These are phyloP conservation scores for Pestalotiopsis sp. DNA, from an alignment of 2,329 filamentous ascomycete genomes.

Conservation along the genomic window DNA sequence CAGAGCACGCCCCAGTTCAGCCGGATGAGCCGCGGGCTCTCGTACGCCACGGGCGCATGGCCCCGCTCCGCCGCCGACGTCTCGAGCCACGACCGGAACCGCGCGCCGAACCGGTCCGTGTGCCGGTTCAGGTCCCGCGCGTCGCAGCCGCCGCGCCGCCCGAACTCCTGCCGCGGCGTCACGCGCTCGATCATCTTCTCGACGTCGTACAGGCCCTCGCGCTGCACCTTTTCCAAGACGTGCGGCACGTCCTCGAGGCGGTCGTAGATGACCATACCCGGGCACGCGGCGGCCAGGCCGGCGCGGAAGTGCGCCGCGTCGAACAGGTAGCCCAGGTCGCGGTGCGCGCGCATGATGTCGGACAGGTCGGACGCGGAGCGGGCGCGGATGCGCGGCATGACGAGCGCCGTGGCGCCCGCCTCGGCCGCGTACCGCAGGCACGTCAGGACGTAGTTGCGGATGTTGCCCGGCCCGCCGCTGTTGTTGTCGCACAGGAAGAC, in stretches of 20 bases:
- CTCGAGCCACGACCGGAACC: conserved; percentile 32
- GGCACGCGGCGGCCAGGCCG: conserved; percentile 38
- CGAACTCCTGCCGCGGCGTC: conserved; percentile 37
- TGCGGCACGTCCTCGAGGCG: conserved; percentile 38
- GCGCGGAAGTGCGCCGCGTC: conserved; percentile 42
- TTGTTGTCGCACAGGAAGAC: conserved; percentile 52
- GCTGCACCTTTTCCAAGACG: conserved; percentile 28
- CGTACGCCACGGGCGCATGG: conserved; percentile 16
- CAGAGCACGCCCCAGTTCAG: conserved; percentile 45
- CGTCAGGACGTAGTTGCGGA: conserved; percentile 51
- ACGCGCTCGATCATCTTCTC: conserved; percentile 35
- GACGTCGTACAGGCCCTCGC: conserved; percentile 17
- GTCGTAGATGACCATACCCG: conserved; percentile 40
- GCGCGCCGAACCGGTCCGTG: conserved; percentile 35
- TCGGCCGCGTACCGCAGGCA: conserved; percentile 51
- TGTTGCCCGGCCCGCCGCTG: conserved; percentile 52
- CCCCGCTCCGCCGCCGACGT: conserved; percentile 20
- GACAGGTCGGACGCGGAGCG: conserved; percentile 38
- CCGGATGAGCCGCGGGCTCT: conserved; percentile 37
- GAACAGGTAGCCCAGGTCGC: conserved; percentile 46
- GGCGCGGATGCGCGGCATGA: conserved; percentile 44
- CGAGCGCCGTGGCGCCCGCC: conserved; percentile 44
- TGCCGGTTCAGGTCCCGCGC: conserved; percentile 40
- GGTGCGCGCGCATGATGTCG: conserved; percentile 31
- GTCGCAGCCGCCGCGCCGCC: conserved; percentile 38